Conservation (phyloP, 2,329 filamentous ascomycete genomes). For the Pezicula carpinea region DNA sequence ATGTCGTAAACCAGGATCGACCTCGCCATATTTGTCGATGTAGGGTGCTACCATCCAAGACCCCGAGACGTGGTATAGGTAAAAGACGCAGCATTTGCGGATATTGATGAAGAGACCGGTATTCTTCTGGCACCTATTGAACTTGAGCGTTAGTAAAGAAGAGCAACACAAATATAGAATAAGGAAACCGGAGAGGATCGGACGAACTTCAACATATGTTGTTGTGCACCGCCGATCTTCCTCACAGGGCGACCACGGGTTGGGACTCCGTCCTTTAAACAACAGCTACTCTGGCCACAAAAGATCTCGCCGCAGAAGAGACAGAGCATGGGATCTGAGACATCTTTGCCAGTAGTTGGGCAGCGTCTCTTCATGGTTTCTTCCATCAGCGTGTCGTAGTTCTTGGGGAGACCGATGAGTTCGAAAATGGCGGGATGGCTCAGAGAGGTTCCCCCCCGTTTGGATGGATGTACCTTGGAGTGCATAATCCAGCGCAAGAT, state of each 20-base stretch:
- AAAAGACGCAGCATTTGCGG: constrained; percentile 88
- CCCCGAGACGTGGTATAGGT: constrained; percentile 76
- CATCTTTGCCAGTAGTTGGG: constrained; percentile 84
- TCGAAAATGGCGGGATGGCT: constrained; percentile 92
- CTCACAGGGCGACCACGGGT: constrained; percentile 33
- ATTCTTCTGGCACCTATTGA: constrained; percentile 72
- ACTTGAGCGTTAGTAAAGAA: constrained; percentile 20
- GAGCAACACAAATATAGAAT: neutral
- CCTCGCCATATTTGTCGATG: constrained; percentile 92
- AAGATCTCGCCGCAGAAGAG: constrained; percentile 96
- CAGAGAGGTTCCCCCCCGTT: constrained; percentile 30
- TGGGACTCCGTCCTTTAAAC: constrained; percentile 54
- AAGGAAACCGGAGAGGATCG: constrained; percentile 1
- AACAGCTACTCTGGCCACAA: constrained; percentile 91
- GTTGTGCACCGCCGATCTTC: constrained; percentile 76
- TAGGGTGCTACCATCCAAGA: constrained; percentile 87
- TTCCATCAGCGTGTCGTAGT: constrained; percentile 89
- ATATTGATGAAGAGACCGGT: constrained; percentile 96
- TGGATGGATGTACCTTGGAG: neutral
- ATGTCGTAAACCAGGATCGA: constrained; percentile 83
- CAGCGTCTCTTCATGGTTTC: constrained; percentile 81
- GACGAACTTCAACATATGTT: constrained; percentile 80
- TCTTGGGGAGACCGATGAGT: constrained; percentile 84
- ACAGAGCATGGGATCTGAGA: constrained; percentile 87
- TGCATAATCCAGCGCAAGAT: constrained; percentile 65